Evolutionary conservation across 176 grass and related monocot genomes (phyloP).

Genomic region (Aegilops longissima): DNA sequence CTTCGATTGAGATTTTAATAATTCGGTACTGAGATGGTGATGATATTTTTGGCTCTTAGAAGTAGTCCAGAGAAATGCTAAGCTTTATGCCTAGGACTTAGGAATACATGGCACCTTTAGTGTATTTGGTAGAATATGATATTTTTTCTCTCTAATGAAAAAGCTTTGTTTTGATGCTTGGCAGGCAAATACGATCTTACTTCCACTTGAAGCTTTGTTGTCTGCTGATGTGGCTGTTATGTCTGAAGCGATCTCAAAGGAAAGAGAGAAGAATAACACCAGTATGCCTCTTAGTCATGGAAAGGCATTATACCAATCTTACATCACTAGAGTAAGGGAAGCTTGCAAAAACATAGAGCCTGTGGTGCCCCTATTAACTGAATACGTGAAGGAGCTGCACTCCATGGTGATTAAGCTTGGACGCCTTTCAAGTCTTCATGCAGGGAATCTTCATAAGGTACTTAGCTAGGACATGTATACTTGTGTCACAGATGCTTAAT

Average conservation of each 20-base stretch:
- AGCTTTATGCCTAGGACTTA: slow-evolving; percentile 10
- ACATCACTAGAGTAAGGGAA: slow-evolving; percentile 76
- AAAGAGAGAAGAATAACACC: slow-evolving; percentile 59
- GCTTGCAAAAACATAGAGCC: slow-evolving; percentile 68
- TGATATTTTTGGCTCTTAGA: not conserved
- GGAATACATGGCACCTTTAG: slow-evolving; percentile 12
- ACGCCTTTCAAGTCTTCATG: slow-evolving; percentile 81
- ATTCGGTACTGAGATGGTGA: slow-evolving; percentile 1
- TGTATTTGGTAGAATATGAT: slow-evolving; percentile 6
- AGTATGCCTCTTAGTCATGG: slow-evolving; percentile 65
- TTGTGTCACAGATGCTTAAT: slow-evolving; percentile 13
- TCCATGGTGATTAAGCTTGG: slow-evolving; percentile 84
- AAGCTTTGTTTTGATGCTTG: slow-evolving; percentile 36
- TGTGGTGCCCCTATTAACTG: slow-evolving; percentile 62
- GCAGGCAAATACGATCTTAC: slow-evolving; percentile 79
- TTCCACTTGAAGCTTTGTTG: slow-evolving; percentile 87
- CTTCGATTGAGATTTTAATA: slow-evolving; percentile 6
- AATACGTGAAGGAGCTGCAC: slow-evolving; percentile 70
- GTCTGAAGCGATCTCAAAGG: slow-evolving; percentile 61
- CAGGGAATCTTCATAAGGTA: slow-evolving; percentile 96
- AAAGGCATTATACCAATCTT: slow-evolving; percentile 84
- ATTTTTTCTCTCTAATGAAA: slow-evolving; percentile 34
- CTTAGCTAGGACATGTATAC: slow-evolving; percentile 24
- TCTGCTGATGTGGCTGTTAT: slow-evolving; percentile 73
- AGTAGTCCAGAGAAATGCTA: slow-evolving; percentile 18